Conservation (phyloP, 2,329 filamentous ascomycete genomes). For the Salinomyces thailandicus region DNA sequence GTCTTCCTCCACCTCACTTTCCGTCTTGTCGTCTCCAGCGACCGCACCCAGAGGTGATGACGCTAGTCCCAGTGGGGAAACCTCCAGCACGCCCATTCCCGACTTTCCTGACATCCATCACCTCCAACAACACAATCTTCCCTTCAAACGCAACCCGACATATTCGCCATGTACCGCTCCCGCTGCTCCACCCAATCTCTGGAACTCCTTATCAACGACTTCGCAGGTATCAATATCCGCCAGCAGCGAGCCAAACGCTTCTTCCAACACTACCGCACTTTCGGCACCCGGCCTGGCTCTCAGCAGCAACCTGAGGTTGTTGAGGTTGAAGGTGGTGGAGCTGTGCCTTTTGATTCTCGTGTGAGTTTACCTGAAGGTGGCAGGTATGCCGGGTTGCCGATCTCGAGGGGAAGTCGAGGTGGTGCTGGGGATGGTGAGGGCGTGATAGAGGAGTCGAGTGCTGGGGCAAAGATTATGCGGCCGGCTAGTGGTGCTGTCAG, state of each 20-base stretch:
- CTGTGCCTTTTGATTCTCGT: no score
- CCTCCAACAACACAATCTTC: no score
- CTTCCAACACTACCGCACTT: neutral
- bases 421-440: neutral
- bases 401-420: neutral
- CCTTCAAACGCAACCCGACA: no score
- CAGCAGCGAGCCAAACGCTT: conserved; percentile 1
- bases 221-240: conserved; percentile 1
- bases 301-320: neutral
- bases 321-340: neutral
- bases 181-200: neutral
- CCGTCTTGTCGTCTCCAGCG: no score
- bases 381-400: no score
- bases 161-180: conserved; percentile 4
- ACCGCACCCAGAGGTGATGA: no score
- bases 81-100: no score
- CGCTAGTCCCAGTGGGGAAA: no score
- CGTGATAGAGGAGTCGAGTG: neutral
- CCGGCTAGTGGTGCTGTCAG: neutral
- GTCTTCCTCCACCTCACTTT: no score
- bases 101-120: no score
- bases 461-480: neutral
- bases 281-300: conserved; percentile 6
- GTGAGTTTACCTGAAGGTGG: no score
- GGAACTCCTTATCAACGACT: conserved; percentile 1